A percentile compares a stretch with the other conserved stretches of the same genome.
Evolutionary conservation across 306 rosid species (phyloP).

Genomic region (Trichosanthes truncata): DNA sequence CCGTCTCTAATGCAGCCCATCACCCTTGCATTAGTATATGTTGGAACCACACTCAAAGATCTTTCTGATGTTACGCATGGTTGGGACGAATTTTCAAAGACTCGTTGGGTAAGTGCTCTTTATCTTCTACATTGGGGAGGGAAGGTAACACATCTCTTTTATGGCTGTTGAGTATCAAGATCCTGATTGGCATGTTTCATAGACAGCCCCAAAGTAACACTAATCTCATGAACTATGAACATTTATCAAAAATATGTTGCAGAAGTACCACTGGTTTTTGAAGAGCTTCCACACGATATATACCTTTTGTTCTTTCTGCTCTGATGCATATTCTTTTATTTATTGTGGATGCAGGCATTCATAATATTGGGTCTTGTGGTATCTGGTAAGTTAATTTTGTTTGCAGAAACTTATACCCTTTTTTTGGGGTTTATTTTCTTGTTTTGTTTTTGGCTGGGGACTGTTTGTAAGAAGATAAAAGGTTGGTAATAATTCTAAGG

Average conservation of each 20-base stretch:
- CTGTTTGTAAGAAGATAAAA: not conserved
- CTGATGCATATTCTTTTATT: not conserved
- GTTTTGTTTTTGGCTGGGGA: not conserved
- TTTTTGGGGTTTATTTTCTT: not conserved
- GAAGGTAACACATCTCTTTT: not conserved
- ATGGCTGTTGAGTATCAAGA: not conserved
- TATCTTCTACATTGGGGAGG: conserved; percentile 10
- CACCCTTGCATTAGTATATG: conserved; percentile 40
- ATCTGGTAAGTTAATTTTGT: conserved; percentile 34
- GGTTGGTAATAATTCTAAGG: not conserved
- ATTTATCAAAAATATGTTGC: not conserved
- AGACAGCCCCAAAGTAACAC: not conserved
- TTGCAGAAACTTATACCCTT: not conserved
- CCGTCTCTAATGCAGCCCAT: conserved; percentile 34
- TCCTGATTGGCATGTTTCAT: not conserved
- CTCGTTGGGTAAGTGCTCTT: conserved; percentile 32
- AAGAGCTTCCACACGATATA: not conserved
- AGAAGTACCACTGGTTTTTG: not conserved
- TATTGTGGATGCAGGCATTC: conserved; percentile 35
- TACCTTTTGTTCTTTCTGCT: not conserved
- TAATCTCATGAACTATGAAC: not conserved
- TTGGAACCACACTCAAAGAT: conserved; percentile 54
- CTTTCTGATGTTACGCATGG: conserved; percentile 48
- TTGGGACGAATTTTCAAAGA: conserved; percentile 45
- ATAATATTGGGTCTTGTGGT: conserved; percentile 31